Conservation (phyloP, 2,329 filamentous ascomycete genomes). For the Aspergillus neoniger region DNA sequence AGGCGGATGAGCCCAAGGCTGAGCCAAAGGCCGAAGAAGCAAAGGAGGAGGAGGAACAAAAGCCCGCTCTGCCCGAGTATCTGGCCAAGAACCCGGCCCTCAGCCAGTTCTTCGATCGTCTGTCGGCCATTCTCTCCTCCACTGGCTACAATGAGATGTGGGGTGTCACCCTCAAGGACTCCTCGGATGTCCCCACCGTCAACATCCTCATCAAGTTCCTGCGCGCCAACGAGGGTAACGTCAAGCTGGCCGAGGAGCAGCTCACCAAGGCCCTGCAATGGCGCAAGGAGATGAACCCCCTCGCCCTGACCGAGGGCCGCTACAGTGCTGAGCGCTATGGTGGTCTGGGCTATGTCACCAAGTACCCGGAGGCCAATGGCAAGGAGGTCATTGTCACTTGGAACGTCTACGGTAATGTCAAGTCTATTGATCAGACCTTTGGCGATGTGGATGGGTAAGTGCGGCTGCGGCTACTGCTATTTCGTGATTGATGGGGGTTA, state of each 20-base stretch:
- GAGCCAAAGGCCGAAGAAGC: constrained; percentile 5
- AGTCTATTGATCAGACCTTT: constrained; percentile 78
- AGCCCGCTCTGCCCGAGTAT: constrained; percentile 33
- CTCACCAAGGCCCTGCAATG: constrained; percentile 77
- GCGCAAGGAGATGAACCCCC: constrained; percentile 74
- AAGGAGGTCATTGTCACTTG: constrained; percentile 71
- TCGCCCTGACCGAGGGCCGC: constrained; percentile 61
- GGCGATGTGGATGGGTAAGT: constrained; percentile 77
- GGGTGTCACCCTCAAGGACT: constrained; percentile 67
- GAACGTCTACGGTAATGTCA: constrained; percentile 90
- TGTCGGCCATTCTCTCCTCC: constrained; percentile 60
- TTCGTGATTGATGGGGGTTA: too few species aligned
- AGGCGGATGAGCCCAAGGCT: neutral
- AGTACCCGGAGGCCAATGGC: constrained; percentile 59
- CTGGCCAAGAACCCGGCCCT: constrained; percentile 48
- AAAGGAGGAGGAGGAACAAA: constrained; percentile 19
- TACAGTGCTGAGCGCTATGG: constrained; percentile 72
- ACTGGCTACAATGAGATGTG: constrained; percentile 77
- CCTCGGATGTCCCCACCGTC: constrained; percentile 69
- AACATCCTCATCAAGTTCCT: constrained; percentile 92
- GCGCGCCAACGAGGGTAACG: constrained; percentile 79
- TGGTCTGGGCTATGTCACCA: constrained; percentile 77
- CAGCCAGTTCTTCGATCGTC: constrained; percentile 57
- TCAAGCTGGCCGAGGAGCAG: constrained; percentile 74
- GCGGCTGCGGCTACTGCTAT: neutral